Base-by-base conservation (phyloP, 129 eudicot species). In the Logfia minima region DNA sequence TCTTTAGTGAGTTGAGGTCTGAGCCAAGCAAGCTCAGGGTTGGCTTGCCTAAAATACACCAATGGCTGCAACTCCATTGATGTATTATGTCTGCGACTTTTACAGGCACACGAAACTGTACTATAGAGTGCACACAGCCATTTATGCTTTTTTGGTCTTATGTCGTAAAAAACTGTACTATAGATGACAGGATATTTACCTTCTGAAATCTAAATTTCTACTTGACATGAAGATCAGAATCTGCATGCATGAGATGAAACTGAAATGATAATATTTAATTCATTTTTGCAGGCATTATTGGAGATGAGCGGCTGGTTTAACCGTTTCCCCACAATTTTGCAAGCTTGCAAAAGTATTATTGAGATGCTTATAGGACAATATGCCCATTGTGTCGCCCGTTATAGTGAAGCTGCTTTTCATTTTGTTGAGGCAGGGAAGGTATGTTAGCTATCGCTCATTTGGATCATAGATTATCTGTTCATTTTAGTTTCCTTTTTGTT, bases 351-450 rank as follows among this genome's bases (percentile, higher is more conserved):
- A 85, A 86, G 92, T 83, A 85, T 87, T 28, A 89, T 94, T 79
- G 98, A 91, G 86, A 91, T 91, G 90, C 93, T 94, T 9, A 81
- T 96, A 90, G 98, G 97, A 52, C 98, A 94, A 65, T 94, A 94
- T 85, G 89, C 98, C 26, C 98, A 91, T 83, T 84, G 93, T 65
- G 93, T 89, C 61, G 96, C 96, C 75, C 87, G 91, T 71, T 94
- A 87, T 81, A 62, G 28, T 83, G 97, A 94, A 82, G 98, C 98
- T 70, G 77, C 96, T 84, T 94, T 84, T 75, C 98, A 94, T 86
- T 94, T 90, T 83, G 70, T 87, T 60, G 96, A 91, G 81, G 98
- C 98, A 63, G 86, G 92, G 58, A 89, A 86, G 92, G 98, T 93
- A 80, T 51, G 71, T 18, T 34, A 5, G 39, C n/a, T 22, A 23